Evolutionary conservation across 805 yeast species (phyloP), one percentile per base, ranked within the genome.

Genomic region (Lachancea sp.): DNA sequence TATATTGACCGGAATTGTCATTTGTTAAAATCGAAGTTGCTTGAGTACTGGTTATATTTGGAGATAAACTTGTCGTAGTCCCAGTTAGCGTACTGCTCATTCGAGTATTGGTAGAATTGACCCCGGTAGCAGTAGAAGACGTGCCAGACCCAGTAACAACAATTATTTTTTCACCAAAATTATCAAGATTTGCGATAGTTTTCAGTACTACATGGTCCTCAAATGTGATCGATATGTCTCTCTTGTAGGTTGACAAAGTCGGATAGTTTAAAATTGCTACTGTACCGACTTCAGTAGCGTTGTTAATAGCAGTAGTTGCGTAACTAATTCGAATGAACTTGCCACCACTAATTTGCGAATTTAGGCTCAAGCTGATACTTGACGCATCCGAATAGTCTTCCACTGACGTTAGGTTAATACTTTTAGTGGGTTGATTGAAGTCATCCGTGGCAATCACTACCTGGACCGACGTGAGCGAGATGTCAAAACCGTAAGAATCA

Each of bases 261-360:
- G 48, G 45, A 31, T 45, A 44, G 17, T 36, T 32, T 19, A 51
- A 38, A 22, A 45, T 45, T 9, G 51, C 49, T 9, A 41, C 15
- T 26, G 48, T 55, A 0, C 47, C 46, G 13, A 57, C 47, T 4
- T 44, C 29, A n/a, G 39, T 21, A 8, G 26, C 16, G n/a, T 38
- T 29, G 3, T 29, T 12, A 15, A 51, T 35, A n/a, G 47, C 31
- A 8, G 48, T 31, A 11, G 60, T 47, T 32, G 23, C 50, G 38
- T 55, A 59, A 3, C 40, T 45, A 23, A 58, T 47, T 36, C 61
- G 58, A 13, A 58, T 30, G 25, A 48, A 54, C 28, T 49, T 46
- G 21, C 64, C 61, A 29, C 61, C 63, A 26, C 52, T 50, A 23
- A 58, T 36, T n/a, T 42, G 52, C 3, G 61, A 45, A 18, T 41